Conservation (phyloP, 2,329 filamentous ascomycete species). For the Akanthomyces dipterigenus region DNA sequence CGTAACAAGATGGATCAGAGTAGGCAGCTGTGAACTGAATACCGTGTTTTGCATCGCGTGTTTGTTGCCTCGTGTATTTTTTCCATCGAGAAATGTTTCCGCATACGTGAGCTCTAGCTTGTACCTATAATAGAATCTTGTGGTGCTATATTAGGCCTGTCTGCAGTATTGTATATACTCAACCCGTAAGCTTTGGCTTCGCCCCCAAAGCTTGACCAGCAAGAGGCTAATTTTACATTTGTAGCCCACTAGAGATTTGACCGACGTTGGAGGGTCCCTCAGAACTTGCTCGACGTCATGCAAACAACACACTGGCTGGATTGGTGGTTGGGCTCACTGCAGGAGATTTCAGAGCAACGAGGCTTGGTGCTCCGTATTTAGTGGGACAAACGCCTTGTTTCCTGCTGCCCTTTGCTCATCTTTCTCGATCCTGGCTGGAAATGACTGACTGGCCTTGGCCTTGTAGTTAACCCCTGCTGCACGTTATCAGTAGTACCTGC, state of each 20-base stretch:
- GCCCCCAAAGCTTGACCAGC: background rate
- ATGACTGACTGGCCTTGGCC: background rate
- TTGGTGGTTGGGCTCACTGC: background rate
- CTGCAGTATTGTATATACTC: background rate
- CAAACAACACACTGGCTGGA: background rate
- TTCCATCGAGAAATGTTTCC: background rate
- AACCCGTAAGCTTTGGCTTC: background rate
- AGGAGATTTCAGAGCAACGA: background rate
- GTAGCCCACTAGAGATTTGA: background rate
- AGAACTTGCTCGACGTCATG: background rate
- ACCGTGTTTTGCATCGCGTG: background rate
- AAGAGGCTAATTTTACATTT: background rate
- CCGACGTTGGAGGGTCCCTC: background rate
- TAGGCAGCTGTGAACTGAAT: background rate
- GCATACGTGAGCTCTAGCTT: no score
- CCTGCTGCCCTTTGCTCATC: background rate
- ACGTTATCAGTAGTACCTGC: background rate
- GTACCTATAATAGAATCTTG: background rate
- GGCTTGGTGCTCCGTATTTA: conserved; percentile 4
- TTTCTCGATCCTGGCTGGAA: background rate
- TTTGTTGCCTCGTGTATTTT: background rate
- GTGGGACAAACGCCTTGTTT: conserved; percentile 2
- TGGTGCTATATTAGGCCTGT: background rate
- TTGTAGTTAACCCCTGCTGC: background rate
- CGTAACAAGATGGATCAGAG: background rate